Conservation (phyloP, 495 filamentous ascomycete species). For the Podospora pseudocomata region DNA sequence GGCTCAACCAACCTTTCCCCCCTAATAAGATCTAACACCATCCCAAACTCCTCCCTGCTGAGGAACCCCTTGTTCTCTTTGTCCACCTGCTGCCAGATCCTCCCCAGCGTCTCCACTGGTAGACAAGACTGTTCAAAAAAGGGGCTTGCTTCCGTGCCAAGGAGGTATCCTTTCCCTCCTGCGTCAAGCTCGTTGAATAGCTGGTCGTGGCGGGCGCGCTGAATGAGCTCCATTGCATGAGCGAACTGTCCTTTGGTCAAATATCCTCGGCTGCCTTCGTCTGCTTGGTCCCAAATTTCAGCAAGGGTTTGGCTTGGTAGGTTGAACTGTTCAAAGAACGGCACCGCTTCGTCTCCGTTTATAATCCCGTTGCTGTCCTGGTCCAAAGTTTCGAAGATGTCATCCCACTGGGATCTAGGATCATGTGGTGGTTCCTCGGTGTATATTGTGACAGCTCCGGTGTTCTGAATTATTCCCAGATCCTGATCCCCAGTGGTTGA, state of each 20-base stretch:
- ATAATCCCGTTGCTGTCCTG: not conserved
- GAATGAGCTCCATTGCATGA: not conserved
- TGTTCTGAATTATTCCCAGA: not conserved
- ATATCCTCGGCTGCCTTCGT: not conserved
- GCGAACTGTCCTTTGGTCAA: not conserved
- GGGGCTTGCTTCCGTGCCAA: not conserved
- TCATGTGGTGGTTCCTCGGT: not conserved
- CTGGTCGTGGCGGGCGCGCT: not conserved
- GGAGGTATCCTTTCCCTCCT: not conserved
- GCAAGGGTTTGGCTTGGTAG: not conserved
- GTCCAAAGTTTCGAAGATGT: not conserved
- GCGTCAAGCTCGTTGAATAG: not conserved
- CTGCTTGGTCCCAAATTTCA: not conserved
- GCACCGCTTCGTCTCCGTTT: not conserved
- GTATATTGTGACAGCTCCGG: not conserved
- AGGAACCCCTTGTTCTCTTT: not conserved
- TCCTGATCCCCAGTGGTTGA: not conserved
- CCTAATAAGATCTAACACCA: not conserved
- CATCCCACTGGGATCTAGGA: not conserved
- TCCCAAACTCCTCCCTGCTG: not conserved
- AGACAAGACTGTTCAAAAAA: not conserved
- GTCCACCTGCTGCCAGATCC: not conserved
- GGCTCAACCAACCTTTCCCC: not conserved
- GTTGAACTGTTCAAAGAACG: not conserved
- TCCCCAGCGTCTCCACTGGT: not conserved